Percentiles rank a stretch among this genome's conserved stretches.
These are phyloP conservation scores for Mycena citricolor DNA, from an alignment of 1,284 basidiomycete genomes.

Conservation along the genomic window DNA sequence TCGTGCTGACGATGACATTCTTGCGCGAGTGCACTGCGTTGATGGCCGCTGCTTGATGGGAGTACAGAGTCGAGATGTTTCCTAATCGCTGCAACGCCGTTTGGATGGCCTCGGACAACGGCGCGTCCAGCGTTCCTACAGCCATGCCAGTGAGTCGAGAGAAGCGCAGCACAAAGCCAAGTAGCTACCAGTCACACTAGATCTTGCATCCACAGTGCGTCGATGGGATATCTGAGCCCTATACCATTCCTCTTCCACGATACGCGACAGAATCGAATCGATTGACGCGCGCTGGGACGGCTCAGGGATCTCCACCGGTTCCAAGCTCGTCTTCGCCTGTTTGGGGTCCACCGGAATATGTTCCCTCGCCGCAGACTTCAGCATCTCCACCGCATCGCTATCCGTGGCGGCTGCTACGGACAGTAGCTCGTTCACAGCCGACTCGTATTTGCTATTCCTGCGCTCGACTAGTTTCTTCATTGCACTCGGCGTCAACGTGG, in stretches of 20 bases:
- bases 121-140: constrained; percentile 54
- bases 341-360: constrained; percentile 45
- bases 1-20: constrained; percentile 87
- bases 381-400: no score
- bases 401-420: no score
- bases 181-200: constrained; percentile 49
- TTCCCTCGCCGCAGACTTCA: neutral
- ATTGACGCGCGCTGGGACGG: constrained; percentile 59
- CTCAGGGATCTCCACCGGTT: constrained; percentile 39
- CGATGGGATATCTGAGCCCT: constrained; percentile 64
- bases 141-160: constrained; percentile 3
- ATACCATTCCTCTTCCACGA: constrained; percentile 63
- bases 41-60: constrained; percentile 80
- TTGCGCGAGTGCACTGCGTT: constrained; percentile 59
- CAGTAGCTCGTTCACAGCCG: no score
- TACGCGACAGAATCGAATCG: constrained; percentile 54
- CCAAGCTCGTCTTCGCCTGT: constrained; percentile 71
- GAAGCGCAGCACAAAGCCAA: neutral
- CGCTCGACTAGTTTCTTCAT: constrained; percentile 74
- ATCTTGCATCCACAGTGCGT: constrained; percentile 52
- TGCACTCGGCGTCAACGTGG: constrained; percentile 54
- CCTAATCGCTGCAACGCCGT: constrained; percentile 63
- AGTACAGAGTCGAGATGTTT: constrained; percentile 69
- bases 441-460: constrained; percentile 68
- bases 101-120: constrained; percentile 58